phyloP scores from a whole-genome alignment of 2,329 filamentous ascomycete species.

The Aspergillus neoniger region DNA sequence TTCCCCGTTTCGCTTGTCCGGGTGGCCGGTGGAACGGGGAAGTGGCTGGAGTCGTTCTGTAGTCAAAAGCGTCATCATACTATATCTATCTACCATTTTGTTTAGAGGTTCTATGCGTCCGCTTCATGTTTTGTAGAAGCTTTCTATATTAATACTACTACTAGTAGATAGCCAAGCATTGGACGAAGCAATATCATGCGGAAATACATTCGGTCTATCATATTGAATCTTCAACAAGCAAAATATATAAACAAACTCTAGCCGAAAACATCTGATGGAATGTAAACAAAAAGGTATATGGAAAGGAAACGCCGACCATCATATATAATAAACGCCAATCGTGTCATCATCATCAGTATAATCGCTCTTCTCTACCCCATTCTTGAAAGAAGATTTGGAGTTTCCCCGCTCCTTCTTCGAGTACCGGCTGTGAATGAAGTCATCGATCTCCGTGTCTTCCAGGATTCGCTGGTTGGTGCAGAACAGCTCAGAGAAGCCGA shows the following conservation, averaged over 20 bases:
- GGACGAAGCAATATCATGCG: no score
- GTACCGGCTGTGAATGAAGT: conserved; percentile 25
- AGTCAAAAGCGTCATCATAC: not conserved
- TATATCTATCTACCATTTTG: not conserved
- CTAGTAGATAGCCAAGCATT: no score
- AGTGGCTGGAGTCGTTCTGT: conserved; percentile 1
- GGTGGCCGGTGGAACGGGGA: not conserved
- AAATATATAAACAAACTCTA: not conserved
- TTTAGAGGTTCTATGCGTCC: not conserved
- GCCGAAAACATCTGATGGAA: not conserved
- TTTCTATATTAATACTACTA: no score
- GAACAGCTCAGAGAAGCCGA: conserved; percentile 33
- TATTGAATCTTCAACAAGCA: no score
- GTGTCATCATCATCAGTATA: not conserved
- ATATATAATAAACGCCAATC: conserved; percentile 24
- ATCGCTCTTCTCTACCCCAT: not conserved
- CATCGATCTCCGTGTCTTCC: conserved; percentile 33
- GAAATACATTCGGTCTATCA: no score
- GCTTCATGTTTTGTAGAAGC: not conserved
- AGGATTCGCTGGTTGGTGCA: conserved; percentile 19
- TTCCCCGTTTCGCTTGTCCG: not conserved
- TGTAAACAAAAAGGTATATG: not conserved
- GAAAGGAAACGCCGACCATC: conserved; percentile 4
- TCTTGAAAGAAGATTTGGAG: not conserved
- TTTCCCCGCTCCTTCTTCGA: conserved; percentile 1